phyloP scores from a whole-genome alignment of 371 early-diverging fungal species.

The Mucor lusitanicus region DNA sequence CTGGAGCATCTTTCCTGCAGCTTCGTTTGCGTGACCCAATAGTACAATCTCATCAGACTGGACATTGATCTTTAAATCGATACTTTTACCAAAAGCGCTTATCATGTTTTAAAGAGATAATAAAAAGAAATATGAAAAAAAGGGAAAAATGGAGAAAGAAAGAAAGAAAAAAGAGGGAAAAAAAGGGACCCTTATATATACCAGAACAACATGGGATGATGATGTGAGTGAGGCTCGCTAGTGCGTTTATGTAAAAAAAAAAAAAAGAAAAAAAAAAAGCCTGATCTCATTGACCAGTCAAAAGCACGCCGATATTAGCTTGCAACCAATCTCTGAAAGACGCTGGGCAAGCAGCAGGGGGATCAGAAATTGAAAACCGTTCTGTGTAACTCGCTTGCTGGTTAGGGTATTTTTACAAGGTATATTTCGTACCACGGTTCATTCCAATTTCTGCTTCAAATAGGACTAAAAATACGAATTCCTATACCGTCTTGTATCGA shows the following conservation, averaged over 20 bases:
- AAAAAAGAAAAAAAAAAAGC: neutral
- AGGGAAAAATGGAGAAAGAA: neutral
- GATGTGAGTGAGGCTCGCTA: neutral
- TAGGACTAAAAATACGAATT: neutral
- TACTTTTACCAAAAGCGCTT: constrained; percentile 22
- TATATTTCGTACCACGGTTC: neutral
- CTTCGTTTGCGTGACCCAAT: constrained; percentile 24
- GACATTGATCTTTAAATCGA: constrained; percentile 29
- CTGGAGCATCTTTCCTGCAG: constrained; percentile 28
- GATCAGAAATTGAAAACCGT: neutral
- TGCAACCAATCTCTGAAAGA: neutral
- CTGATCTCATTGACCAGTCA: neutral
- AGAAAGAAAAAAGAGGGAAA: neutral
- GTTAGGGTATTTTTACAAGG: neutral
- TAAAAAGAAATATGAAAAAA: neutral
- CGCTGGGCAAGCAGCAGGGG: neutral
- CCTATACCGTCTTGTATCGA: neutral
- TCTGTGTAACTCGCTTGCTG: neutral
- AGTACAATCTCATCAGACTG: constrained; percentile 22
- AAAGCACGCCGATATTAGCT: neutral
- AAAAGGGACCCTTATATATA: neutral
- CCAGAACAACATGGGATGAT: neutral
- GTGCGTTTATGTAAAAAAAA: neutral
- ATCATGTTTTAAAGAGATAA: constrained; percentile 13
- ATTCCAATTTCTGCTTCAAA: neutral